Conservation (phyloP, 2,329 filamentous ascomycete genomes). For the Fusarium napiforme region DNA sequence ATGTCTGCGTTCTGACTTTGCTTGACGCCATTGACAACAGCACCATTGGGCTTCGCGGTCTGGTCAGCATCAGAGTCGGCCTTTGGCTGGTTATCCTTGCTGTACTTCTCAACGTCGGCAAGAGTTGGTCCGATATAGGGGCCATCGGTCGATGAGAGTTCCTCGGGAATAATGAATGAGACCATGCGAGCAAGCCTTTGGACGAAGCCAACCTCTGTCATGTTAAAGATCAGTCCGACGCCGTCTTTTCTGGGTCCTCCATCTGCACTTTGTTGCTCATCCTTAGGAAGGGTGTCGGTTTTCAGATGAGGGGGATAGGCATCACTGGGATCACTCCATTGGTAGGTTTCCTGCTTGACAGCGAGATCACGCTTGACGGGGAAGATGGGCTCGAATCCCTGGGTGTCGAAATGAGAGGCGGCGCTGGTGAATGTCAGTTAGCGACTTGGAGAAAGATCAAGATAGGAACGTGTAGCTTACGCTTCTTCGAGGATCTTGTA, state of each 20-base stretch:
- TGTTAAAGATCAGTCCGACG: conserved; percentile 15
- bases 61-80: no score
- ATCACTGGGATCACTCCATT: conserved; percentile 18
- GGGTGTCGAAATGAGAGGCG: conserved; percentile 3
- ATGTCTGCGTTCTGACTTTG: conserved; percentile 13
- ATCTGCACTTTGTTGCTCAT: not conserved
- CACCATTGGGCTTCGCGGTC: not conserved
- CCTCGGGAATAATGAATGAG: conserved; percentile 13
- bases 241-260: not conserved
- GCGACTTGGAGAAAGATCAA: fast-evolving
- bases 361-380: conserved; percentile 11
- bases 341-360: conserved; percentile 3
- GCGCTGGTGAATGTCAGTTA: no score
- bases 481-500: conserved; percentile 26
- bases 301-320: conserved; percentile 21
- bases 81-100: not conserved
- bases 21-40: not conserved
- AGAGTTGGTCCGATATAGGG: conserved; percentile 18
- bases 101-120: conserved; percentile 13
- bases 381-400: conserved; percentile 16
- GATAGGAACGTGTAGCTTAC: not conserved
- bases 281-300: not conserved
- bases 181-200: not conserved
- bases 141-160: not conserved
- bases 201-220: not conserved